These are phyloP conservation scores for Candida xiaguanensis DNA, from an alignment of 805 yeast species.

Conservation along the genomic window DNA sequence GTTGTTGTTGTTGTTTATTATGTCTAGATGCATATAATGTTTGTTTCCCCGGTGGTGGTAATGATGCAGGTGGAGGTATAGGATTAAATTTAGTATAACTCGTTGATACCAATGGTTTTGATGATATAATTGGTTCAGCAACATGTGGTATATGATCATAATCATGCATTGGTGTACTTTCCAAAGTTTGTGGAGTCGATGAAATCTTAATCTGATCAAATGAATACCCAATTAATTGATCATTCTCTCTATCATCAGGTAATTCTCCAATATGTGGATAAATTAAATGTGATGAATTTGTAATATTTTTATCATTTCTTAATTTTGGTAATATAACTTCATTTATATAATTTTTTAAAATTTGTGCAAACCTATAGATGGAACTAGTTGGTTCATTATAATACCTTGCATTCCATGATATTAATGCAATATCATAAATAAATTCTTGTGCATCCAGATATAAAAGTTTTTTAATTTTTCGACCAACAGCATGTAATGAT, in stretches of 20 bases:
- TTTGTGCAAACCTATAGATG: slow-evolving; percentile 65
- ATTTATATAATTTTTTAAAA: slow-evolving; percentile 50
- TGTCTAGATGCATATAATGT: slow-evolving; percentile 4
- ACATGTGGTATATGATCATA: slow-evolving; percentile 9
- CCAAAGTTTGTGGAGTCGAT: slow-evolving; percentile 11
- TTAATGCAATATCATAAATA: slow-evolving; percentile 73
- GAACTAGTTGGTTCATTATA: slow-evolving; percentile 70
- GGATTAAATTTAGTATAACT: background rate
- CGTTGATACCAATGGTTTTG: slow-evolving; percentile 11
- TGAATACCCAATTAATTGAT: slow-evolving; percentile 8
- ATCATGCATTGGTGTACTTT: slow-evolving; percentile 6
- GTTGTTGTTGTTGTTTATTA: slow-evolving; percentile 3
- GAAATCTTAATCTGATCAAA: slow-evolving; percentile 17
- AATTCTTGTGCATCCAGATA: slow-evolving; percentile 67
- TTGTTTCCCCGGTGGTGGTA: slow-evolving; percentile 5
- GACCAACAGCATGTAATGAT: slow-evolving; percentile 69
- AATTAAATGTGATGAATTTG: slow-evolving; percentile 31
- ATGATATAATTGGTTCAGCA: slow-evolving; percentile 5
- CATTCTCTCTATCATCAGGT: slow-evolving; percentile 46
- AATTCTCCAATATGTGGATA: slow-evolving; percentile 71
- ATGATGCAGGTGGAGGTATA: too few relatives aligned
- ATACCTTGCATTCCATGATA: slow-evolving; percentile 85
- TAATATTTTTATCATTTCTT: slow-evolving; percentile 35
- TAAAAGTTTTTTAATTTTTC: slow-evolving; percentile 48
- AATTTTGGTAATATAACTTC: slow-evolving; percentile 49